Base-by-base conservation (phyloP, 2,329 filamentous ascomycete species). In the Ceratocystis lukuohia region DNA sequence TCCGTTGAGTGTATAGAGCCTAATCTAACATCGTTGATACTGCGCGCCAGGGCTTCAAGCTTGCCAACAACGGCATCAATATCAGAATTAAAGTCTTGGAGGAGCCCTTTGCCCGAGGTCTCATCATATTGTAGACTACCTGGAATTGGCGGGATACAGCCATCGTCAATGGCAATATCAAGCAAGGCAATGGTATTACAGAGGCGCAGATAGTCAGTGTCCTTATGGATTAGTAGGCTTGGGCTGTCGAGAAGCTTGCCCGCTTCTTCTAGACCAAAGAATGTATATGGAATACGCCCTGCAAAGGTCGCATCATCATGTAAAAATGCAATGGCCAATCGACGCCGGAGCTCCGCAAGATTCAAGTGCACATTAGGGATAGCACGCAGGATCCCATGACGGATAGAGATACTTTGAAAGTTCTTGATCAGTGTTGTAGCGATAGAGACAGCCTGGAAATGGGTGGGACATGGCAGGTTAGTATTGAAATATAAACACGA, bases 21-120 rank as follows among this genome's bases (percentile, higher is more conserved):
- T 57, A 89, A 87, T 50, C 89, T 89, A 0, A 86, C 82, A 71
- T 91, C 89, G 67, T 86, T 82, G 71, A 96, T 95, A 48, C 80
- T 81, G 67, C 78, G 77, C 74, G 79, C 80, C 41, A 85, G 76
- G 17, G 76, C 73, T 69, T 86, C 84, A 64, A 95, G 77, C 44
- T 77, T 78, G 20, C 76, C 75, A 1, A 84, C 80, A 3, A 96
- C 78, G 25, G 76, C 77, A 74, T 96, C 91, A 44, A 96, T 78
- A 10, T 85, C 79, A 5, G 76, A 74, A 72, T 96, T 89, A 77
- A 93, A 96, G 2, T 76, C 68, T 61, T 70, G 74, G 73, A 71
- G 61, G 5, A 50, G n/a, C n/a, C 48, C 41, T 20, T 46, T 53
- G 22, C 53, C 25, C 73, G 72, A 61, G 71, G 72, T 48, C 46